Evolutionary conservation across 2,329 filamentous ascomycete species (phyloP), one percentile per base, ranked within the genome.

Genomic region (Phyllosticta citrichinensis): DNA sequence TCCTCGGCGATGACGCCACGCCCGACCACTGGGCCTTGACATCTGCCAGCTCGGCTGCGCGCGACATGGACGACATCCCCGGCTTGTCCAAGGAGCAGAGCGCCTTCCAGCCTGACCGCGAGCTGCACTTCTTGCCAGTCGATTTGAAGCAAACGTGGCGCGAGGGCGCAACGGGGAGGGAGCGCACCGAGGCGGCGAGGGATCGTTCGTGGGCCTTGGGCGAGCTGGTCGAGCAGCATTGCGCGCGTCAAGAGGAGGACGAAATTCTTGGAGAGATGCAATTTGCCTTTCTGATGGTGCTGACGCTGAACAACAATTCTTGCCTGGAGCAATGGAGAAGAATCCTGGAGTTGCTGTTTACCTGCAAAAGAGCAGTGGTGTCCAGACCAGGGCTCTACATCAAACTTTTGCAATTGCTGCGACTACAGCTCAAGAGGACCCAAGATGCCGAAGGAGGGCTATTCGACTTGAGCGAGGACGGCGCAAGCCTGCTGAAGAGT

Each of bases 321-420:
- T 86, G 84, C 66, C 72, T 86, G 3, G 83, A 86, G 68, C 84
- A 87, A 68, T 87, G 84, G 84, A 85, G 83, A 67, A 73, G 84
- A 47, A 65, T 87, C 11, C 71, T 87, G 10, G 73, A 73, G 1
- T 70, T 87, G 24, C 72, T 85, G 8, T 73, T 87, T 56, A 86
- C 83, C 0, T 85, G 81, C 66, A 76, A 74, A 19, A 69, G 68
- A 51, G 83, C 83, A 2, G 75, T 85, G 17, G 62, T 65, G 10
- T 74, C 79, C 22, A 73, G 77, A 2, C 72, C 80, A 30, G 68
- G 68, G 2, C 78, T 85, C 59, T 85, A 84, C 68, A 70, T 78
- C n/a, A 73, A 78, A 11, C 72, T 81, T 5, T 66, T 86, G 22
- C 72, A 71, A 25, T 70, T 80, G 1, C 66, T 87, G 50, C 73